Evolutionary conservation across 768 basidiomycete species (phyloP).

Genomic region (Suillus paluster): DNA sequence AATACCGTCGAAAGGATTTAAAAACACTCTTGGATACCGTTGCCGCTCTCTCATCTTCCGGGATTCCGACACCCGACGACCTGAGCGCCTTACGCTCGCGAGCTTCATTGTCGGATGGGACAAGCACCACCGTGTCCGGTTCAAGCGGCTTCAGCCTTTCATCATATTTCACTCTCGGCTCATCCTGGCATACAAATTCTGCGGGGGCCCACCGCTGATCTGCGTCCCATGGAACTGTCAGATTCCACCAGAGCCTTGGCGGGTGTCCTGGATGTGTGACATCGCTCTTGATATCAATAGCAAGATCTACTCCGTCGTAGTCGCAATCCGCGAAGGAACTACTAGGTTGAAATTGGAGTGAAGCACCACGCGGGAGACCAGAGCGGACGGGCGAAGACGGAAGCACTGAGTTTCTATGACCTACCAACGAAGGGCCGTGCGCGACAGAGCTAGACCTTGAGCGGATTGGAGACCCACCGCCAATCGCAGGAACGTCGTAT

Average conservation of each 20-base stretch:
- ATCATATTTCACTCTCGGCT: neutral
- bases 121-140: neutral
- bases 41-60: neutral
- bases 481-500: neutral
- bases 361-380: no score
- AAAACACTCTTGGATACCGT: neutral
- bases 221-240: neutral
- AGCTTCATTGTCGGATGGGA: neutral
- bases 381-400: no score
- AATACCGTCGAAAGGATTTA: neutral
- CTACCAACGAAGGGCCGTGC: neutral
- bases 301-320: neutral
- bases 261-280: neutral
- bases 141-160: neutral
- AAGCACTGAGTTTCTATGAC: neutral
- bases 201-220: neutral
- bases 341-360: neutral
- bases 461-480: neutral
- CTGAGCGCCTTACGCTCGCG: neutral
- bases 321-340: neutral
- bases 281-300: neutral
- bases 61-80: neutral
- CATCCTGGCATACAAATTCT: neutral
- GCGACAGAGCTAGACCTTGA: neutral
- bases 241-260: neutral